These are phyloP conservation scores for Nitzschia sp. DNA, from an alignment of 108 stramenopile species.

Conservation along the genomic window DNA sequence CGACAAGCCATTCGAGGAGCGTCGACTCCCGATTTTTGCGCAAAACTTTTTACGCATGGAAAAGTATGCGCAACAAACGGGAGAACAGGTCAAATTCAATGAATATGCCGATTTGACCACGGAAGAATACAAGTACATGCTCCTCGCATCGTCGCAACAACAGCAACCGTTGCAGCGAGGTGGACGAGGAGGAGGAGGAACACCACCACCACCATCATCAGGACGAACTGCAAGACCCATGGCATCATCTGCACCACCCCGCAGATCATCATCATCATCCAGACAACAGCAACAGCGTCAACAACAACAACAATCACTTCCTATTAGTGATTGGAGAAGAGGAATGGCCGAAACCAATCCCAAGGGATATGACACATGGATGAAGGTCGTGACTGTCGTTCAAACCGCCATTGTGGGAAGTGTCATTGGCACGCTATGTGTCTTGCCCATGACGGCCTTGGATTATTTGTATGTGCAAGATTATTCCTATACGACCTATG, in stretches of 20 bases:
- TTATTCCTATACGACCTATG: slow-evolving; percentile 1
- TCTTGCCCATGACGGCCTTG: neutral
- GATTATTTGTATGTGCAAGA: neutral
- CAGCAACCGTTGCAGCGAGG: too few relatives aligned
- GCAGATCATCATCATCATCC: too few relatives aligned
- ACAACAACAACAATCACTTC: neutral
- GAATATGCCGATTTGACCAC: slow-evolving; percentile 24
- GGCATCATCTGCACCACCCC: too few relatives aligned
- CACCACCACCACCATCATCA: too few relatives aligned
- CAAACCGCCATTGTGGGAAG: neutral
- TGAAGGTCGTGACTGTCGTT: neutral
- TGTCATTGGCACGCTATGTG: neutral
- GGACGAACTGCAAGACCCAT: too few relatives aligned
- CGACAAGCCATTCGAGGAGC: slow-evolving; percentile 15
- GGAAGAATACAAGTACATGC: slow-evolving; percentile 18
- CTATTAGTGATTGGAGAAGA: neutral
- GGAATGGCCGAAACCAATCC: neutral
- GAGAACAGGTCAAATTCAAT: slow-evolving; percentile 15
- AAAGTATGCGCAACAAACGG: slow-evolving; percentile 14
- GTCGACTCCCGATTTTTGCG: slow-evolving; percentile 22
- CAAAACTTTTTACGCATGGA: slow-evolving; percentile 14
- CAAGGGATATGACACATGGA: neutral
- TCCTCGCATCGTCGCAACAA: neutral
- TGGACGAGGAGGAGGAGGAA: too few relatives aligned
- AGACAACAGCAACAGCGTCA: neutral